Conservation (phyloP, 345 rosid species). For the Bruguiera parviflora region DNA sequence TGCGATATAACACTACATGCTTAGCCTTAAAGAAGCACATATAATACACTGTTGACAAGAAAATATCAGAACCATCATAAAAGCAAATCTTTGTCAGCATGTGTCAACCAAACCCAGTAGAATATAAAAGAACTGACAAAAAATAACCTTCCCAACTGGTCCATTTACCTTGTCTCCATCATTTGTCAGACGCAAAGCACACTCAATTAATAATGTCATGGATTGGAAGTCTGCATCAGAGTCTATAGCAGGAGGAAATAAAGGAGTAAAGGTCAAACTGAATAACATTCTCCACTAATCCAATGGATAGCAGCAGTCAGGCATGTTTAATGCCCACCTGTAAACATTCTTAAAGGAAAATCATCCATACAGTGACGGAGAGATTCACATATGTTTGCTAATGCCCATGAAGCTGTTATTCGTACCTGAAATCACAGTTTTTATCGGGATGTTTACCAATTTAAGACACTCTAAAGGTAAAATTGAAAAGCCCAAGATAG, state of each 20-base stretch:
- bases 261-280: conserved; percentile 13
- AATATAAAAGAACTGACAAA: conserved; percentile 2
- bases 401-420: conserved; percentile 88
- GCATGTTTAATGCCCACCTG: conserved; percentile 30
- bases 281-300: not conserved
- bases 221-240: conserved; percentile 32
- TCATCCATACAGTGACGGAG: conserved; percentile 51
- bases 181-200: conserved; percentile 72
- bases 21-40: not conserved
- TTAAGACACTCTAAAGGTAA: conserved; percentile 12
- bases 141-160: not conserved
- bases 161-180: conserved; percentile 88
- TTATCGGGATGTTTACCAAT: conserved; percentile 15
- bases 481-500: conserved; percentile 13
- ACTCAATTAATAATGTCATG: conserved; percentile 46
- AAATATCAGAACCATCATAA: not conserved
- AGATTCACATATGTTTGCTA: conserved; percentile 89
- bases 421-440: conserved; percentile 59
- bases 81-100: not conserved
- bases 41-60: not conserved
- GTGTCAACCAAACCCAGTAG: not conserved
- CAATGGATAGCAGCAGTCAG: not conserved
- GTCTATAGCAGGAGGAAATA: conserved; percentile 27
- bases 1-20: not conserved
- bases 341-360: conserved; percentile 33